Base-by-base conservation (phyloP, 192 early-diverging fungal species). In the Dimargaris cristalligena region DNA sequence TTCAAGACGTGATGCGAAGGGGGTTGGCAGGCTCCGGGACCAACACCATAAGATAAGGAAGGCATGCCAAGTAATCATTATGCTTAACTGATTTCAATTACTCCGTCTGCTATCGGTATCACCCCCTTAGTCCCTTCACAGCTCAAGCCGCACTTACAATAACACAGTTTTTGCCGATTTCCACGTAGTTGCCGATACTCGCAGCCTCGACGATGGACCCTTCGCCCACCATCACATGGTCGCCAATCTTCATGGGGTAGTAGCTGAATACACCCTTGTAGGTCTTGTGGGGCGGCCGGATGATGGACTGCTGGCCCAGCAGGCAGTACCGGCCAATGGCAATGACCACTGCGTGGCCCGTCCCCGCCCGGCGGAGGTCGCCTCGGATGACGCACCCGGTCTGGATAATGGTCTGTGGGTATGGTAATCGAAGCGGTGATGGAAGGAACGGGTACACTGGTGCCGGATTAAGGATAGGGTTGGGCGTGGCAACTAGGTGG, bases 171-270 rank as follows among this genome's bases (percentile, higher is more conserved):
- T 84, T 85, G 33, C 93, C 93, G 60, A 99, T 95, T 31, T 71
- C 70, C 1, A 99, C 95, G 68, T 81, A 80, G 1, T 81, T 87
- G 25, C 95, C 95, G 34, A 99, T 91, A 11, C 77, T 80, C 0
- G 95, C 92, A 14, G 92, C 90, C 62, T 96, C 90, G 9, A 99
- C 80, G 48, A 97, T 80, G 18, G 84, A 74, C 34, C 85, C 83
- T 64, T 92, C 84, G 3, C 91, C 92, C 62, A 92, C 89, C 25
- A 78, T 74, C 1, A 93, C 89, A 66, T 90, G 79, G 67, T 94
- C 89, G n/a, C 90, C 92, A 44, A 99, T 89, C 67, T 94, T 96
- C 74, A 95, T 86, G 34, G 93, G 93, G 56, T 91, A 99, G 66
- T 99, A 96, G 69, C 84, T 91, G 67, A 99, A 97, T 6, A 84